These are phyloP conservation scores for Gaeumannomyces tritici DNA, from an alignment of 2,329 filamentous ascomycete species.

Conservation along the genomic window DNA sequence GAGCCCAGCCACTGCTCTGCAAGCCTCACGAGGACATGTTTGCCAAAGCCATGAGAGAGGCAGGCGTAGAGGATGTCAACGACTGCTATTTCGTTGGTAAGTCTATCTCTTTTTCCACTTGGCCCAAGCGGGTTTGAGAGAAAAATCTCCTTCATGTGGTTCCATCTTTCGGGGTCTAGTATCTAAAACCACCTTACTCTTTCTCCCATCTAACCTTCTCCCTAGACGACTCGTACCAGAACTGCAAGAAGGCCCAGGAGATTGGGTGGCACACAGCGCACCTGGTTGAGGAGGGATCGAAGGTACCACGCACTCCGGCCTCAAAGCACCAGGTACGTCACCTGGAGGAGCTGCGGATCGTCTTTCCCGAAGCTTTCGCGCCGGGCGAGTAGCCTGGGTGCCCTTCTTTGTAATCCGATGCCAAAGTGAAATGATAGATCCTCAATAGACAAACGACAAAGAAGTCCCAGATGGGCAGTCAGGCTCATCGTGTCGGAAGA, in stretches of 20 bases:
- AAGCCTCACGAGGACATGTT: slow-evolving; percentile 82
- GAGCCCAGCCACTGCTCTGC: slow-evolving; percentile 62
- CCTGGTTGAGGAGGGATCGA: slow-evolving; percentile 67
- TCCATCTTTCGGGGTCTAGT: too few species aligned
- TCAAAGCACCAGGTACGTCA: slow-evolving; percentile 67
- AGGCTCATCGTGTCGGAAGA: not conserved
- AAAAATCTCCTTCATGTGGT: not conserved
- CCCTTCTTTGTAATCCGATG: not conserved
- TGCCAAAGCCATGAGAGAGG: slow-evolving; percentile 79
- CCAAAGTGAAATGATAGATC: not conserved
- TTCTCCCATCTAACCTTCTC: not conserved
- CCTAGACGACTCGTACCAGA: slow-evolving; percentile 75
- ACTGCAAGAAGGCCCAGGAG: slow-evolving; percentile 66
- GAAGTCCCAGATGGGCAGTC: not conserved
- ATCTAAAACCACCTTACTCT: not conserved
- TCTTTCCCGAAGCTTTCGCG: slow-evolving; percentile 86
- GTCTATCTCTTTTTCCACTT: slow-evolving; percentile 19
- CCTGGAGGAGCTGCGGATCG: slow-evolving; percentile 62
- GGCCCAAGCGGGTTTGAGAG: not conserved
- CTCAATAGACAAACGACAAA: not conserved
- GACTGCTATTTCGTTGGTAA: slow-evolving; percentile 90
- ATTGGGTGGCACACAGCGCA: slow-evolving; percentile 84
- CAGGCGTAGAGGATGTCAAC: slow-evolving; percentile 54
- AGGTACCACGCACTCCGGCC: slow-evolving; percentile 52
- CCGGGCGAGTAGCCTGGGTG: not conserved